Evolutionary conservation across 2,329 filamentous ascomycete genomes (phyloP), one percentile per base, ranked within the genome.

Genomic region (Aspergillus brunneoviolaceus): DNA sequence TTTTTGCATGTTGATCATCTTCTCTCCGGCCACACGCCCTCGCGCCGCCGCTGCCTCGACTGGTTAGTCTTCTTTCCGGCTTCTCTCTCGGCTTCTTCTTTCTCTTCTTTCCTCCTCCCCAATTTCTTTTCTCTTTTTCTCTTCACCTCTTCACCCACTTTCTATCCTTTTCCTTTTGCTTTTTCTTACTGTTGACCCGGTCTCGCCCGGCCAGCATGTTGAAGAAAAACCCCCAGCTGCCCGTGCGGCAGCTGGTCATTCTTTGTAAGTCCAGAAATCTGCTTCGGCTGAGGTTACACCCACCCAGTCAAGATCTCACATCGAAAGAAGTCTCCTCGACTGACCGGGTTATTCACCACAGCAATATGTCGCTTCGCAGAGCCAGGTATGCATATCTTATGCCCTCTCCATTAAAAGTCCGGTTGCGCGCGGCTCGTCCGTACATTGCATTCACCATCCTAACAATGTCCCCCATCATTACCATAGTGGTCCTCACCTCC

Each of bases 291-390:
- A 2, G 9, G 27, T 29, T 29, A 29, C 27, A 29, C 9, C 27
- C 23, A 23, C 23, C 27, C 27, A 9, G 7, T 9, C 7, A 9
- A 29, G 2, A 29, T 29, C 7, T 29, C 27, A 29, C 27, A 7
- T 7, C 27, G 5, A 29, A 29, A 29, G 27, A 29, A 29, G 7
- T 23, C 27, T 29, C 33, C 60, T 65, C 16, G 56, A 52, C 56
- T 61, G 55, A 59, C 27, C 51, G 5, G 7, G 7, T 6, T 27
- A 23, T 51, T 57, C 21, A 55, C 57, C 33, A 91, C 66, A 92
- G 90, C 89, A 72, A 83, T 92, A 79, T 91, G 89, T 72, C 85
- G 90, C 70, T 89, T 94, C 70, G 88, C 90, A 62, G 90, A 94
- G 73, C 90, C 90, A 55, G 69, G 76, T 78, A 76, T 58, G 63